A percentile compares a stretch with the other conserved stretches of the same genome.
These are phyloP conservation scores for Candida sanyaensis DNA, from an alignment of 1,139 yeast species.

Conservation along the genomic window DNA sequence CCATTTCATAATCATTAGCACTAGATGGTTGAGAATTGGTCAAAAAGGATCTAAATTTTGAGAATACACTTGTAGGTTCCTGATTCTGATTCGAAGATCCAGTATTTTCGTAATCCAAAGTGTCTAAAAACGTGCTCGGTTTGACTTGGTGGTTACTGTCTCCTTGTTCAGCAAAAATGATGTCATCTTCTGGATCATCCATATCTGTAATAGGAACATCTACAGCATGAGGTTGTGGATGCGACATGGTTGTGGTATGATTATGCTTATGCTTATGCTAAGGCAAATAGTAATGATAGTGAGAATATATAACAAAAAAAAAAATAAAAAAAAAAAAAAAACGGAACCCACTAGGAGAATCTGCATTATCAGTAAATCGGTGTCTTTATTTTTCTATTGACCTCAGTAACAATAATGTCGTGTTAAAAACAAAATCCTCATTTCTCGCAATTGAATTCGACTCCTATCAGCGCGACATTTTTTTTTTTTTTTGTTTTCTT, in stretches of 20 bases:
- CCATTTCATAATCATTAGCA: slow-evolving; percentile 14
- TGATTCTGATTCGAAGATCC: slow-evolving; percentile 1
- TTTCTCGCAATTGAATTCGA: too few relatives aligned
- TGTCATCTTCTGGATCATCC: slow-evolving; percentile 55
- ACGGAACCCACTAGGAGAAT: neutral
- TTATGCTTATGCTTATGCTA: too few relatives aligned
- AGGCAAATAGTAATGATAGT: neutral
- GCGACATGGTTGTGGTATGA: slow-evolving; percentile 1
- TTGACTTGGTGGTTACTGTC: neutral
- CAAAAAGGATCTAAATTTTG: slow-evolving; percentile 12
- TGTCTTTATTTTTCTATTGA: too few relatives aligned
- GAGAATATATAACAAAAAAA: neutral
- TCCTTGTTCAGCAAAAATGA: slow-evolving; percentile 25
- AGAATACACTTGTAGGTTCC: slow-evolving; percentile 3
- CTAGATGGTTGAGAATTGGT: neutral
- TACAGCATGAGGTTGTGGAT: slow-evolving; percentile 34
- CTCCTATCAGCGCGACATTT: too few relatives aligned
- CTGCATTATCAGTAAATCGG: too few relatives aligned
- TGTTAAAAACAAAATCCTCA: too few relatives aligned
- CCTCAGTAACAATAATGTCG: too few relatives aligned
- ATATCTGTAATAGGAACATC: slow-evolving; percentile 62
- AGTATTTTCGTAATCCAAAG: slow-evolving; percentile 24
- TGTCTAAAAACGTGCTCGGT: slow-evolving; percentile 15
- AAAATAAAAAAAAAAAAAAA: too few relatives aligned
- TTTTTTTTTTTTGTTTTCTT: too few relatives aligned